These are phyloP conservation scores for Ascoidea tarda DNA, from an alignment of 805 yeast genomes.

Conservation along the genomic window DNA sequence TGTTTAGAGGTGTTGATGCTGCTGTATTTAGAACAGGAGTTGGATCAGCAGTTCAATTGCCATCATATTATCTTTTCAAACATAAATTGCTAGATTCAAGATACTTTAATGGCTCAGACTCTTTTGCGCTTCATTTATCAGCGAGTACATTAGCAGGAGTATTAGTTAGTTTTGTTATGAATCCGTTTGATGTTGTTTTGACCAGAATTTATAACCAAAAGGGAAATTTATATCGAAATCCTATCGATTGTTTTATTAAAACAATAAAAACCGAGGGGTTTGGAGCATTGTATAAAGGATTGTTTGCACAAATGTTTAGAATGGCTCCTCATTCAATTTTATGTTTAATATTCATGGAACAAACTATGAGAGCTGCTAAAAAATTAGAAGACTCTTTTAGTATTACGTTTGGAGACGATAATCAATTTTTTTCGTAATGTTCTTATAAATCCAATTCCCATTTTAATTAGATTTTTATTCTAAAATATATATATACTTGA, in stretches of 20 bases:
- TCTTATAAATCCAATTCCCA: no score
- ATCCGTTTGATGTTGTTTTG: conserved; percentile 92
- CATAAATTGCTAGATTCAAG: conserved; percentile 11
- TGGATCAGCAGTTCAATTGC: conserved; percentile 91
- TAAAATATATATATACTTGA: no score
- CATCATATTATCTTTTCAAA: conserved; percentile 75
- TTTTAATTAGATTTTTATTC: no score
- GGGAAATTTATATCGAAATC: conserved; percentile 74
- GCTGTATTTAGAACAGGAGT: conserved; percentile 90
- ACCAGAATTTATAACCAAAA: conserved; percentile 88
- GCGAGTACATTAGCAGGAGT: conserved; percentile 74
- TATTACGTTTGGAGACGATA: no score
- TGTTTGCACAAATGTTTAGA: conserved; percentile 82
- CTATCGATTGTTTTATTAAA: conserved; percentile 77
- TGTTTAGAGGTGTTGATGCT: conserved; percentile 87
- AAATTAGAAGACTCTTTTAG: conserved; percentile 16
- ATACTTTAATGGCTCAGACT: conserved; percentile 39
- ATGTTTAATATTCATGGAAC: conserved; percentile 91
- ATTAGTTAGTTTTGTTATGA: conserved; percentile 92
- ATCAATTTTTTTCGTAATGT: no score
- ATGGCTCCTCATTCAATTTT: conserved; percentile 91
- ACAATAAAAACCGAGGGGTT: conserved; percentile 78
- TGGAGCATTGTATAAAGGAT: conserved; percentile 84
- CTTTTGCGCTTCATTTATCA: conserved; percentile 55
- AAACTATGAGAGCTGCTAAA: conserved; percentile 54